Conservation (phyloP, 768 basidiomycete species). For the Mycena rebaudengoi region DNA sequence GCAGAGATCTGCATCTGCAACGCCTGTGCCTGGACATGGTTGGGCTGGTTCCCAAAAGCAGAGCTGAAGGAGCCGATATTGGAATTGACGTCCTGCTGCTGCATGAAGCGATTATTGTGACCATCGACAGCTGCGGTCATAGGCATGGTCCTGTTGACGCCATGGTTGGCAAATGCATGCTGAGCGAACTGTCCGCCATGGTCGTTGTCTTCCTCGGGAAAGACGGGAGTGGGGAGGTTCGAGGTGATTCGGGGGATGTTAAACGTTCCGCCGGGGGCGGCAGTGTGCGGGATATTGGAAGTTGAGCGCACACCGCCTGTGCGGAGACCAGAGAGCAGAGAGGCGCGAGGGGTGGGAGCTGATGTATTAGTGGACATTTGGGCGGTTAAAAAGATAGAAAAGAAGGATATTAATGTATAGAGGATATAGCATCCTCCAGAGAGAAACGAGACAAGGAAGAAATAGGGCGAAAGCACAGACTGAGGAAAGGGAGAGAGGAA, state of each 20-base stretch:
- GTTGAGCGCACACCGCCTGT: slow-evolving; percentile 88
- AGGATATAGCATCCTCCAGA: not conserved
- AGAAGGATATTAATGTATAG: too few relatives aligned
- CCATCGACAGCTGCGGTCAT: slow-evolving; percentile 80
- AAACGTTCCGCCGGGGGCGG: slow-evolving; percentile 66
- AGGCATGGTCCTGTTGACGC: slow-evolving; percentile 46
- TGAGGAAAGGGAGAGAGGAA: not conserved
- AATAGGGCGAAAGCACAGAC: not conserved
- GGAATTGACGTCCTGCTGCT: slow-evolving; percentile 66
- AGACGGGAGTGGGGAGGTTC: slow-evolving; percentile 50
- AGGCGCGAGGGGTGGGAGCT: slow-evolving; percentile 69
- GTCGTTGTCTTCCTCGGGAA: slow-evolving; percentile 54
- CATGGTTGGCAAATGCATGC: slow-evolving; percentile 57
- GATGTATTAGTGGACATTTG: slow-evolving; percentile 28
- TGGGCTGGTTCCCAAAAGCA: slow-evolving; percentile 57
- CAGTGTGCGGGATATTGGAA: slow-evolving; percentile 68
- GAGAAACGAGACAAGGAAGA: not conserved
- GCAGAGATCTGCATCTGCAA: slow-evolving; percentile 69
- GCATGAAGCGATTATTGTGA: slow-evolving; percentile 69
- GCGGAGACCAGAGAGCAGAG: slow-evolving; percentile 87
- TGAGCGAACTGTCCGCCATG: slow-evolving; percentile 66
- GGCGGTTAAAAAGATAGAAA: slow-evolving; percentile 20
- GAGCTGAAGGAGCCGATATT: slow-evolving; percentile 65
- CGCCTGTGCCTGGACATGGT: slow-evolving; percentile 65
- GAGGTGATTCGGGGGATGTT: slow-evolving; percentile 65